Conservation (phyloP, 495 filamentous ascomycete genomes). For the Xylaria acuta region DNA sequence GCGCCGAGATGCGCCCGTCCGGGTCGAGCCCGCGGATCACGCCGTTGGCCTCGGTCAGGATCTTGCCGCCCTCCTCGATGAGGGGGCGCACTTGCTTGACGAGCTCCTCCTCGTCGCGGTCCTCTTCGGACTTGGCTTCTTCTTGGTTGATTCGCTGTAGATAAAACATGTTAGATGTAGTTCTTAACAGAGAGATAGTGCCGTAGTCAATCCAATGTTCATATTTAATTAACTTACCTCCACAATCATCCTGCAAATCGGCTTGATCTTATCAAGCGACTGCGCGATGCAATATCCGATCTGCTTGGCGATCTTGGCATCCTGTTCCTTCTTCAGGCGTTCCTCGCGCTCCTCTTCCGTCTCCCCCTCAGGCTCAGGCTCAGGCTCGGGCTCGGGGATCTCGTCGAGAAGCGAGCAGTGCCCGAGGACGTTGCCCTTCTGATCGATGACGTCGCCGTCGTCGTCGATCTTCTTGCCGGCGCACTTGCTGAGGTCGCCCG, state of each 20-base stretch:
- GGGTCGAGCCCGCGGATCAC: conserved; percentile 90
- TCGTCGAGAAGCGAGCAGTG: conserved; percentile 81
- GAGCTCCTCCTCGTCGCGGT: conserved; percentile 88
- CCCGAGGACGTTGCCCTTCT: conserved; percentile 79
- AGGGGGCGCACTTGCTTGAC: conserved; percentile 85
- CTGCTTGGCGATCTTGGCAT: conserved; percentile 77
- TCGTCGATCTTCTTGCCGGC: conserved; percentile 84
- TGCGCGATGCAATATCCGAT: conserved; percentile 76
- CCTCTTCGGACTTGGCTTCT: conserved; percentile 83
- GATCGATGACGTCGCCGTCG: conserved; percentile 83
- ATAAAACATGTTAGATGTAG: conserved; percentile 7
- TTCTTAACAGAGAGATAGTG: not conserved
- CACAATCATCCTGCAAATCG: conserved; percentile 85
- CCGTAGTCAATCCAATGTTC: no score
- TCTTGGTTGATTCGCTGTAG: conserved; percentile 76
- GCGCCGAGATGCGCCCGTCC: conserved; percentile 82
- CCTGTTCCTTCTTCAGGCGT: conserved; percentile 66
- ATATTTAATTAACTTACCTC: conserved; percentile 61
- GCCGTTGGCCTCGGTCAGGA: conserved; percentile 88
- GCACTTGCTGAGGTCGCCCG: conserved; percentile 71
- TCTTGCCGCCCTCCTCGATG: conserved; percentile 81
- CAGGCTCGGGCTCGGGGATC: conserved; percentile 63
- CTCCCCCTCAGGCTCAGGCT: conserved; percentile 49
- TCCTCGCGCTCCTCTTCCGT: conserved; percentile 58
- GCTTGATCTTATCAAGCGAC: conserved; percentile 81